phyloP scores from a whole-genome alignment of 306 rosid species.

The Oxytropis ochrocephala region DNA sequence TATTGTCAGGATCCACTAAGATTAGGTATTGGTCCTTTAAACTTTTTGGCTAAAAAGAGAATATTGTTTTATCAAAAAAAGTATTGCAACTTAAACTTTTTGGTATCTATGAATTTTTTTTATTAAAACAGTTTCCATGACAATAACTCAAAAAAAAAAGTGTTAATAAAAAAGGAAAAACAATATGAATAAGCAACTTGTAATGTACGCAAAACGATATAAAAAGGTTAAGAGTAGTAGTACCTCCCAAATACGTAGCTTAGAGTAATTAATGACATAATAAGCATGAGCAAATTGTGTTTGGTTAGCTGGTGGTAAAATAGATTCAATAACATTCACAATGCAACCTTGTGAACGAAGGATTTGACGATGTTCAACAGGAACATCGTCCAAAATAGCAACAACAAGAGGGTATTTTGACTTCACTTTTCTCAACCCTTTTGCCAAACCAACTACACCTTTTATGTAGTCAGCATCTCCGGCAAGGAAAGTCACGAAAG shows the following conservation, averaged over 20 bases:
- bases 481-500: conserved; percentile 76
- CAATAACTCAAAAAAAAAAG: background rate
- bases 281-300: conserved; percentile 73
- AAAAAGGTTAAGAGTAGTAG: background rate
- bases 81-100: too few relatives aligned
- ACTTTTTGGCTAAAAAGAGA: too few relatives aligned
- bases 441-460: conserved; percentile 83
- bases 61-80: too few relatives aligned
- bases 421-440: conserved; percentile 65
- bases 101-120: too few relatives aligned
- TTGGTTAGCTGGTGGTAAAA: conserved; percentile 66
- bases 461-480: conserved; percentile 69
- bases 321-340: conserved; percentile 53
- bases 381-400: conserved; percentile 74
- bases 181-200: background rate
- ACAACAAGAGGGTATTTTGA: conserved; percentile 67
- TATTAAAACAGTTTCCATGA: background rate
- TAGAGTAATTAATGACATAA: conserved; percentile 87
- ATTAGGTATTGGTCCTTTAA: too few relatives aligned
- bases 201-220: background rate
- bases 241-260: conserved; percentile 91
- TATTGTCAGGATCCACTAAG: too few relatives aligned
- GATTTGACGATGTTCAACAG: conserved; percentile 53
- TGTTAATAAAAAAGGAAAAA: background rate
- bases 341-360: conserved; percentile 62